Conservation (phyloP, 768 basidiomycete genomes). For the Suillus spraguei region DNA sequence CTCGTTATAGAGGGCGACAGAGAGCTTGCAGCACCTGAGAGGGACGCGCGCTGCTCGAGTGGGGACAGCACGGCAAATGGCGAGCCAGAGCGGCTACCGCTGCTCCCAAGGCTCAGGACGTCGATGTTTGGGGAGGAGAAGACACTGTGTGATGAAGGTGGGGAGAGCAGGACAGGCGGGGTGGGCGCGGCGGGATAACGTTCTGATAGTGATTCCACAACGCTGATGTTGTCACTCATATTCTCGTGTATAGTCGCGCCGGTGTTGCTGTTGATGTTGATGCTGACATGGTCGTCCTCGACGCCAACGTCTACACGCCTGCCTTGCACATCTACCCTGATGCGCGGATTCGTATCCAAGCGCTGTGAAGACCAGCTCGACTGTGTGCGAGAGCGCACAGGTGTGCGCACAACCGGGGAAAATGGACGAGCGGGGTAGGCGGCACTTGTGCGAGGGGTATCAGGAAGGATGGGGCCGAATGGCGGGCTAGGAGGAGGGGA, state of each 20-base stretch:
- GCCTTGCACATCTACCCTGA: background rate
- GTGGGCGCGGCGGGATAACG: constrained; percentile 33
- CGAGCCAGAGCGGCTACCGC: background rate
- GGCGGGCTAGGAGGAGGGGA: constrained; percentile 15
- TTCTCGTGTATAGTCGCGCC: background rate
- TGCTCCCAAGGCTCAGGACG: constrained; percentile 6
- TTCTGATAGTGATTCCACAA: constrained; percentile 32
- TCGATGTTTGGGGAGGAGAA: constrained; percentile 14
- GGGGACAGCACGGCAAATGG: constrained; percentile 1
- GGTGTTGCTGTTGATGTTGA: background rate
- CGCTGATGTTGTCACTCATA: constrained; percentile 9
- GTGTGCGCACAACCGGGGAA: constrained; percentile 26
- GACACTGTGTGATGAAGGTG: constrained; percentile 20
- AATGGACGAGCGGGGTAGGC: constrained; percentile 32
- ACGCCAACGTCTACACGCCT: background rate
- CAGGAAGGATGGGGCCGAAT: constrained; percentile 33
- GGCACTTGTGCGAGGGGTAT: constrained; percentile 32
- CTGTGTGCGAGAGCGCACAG: constrained; percentile 2
- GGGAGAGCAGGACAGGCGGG: constrained; percentile 30
- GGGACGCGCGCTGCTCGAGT: background rate
- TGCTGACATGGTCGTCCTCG: background rate
- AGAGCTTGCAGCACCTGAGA: background rate
- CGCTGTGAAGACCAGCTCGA: background rate
- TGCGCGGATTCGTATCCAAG: background rate
- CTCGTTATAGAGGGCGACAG: background rate